Conservation (phyloP, 1,284 basidiomycete genomes). For the Amylostereum areolatum region DNA sequence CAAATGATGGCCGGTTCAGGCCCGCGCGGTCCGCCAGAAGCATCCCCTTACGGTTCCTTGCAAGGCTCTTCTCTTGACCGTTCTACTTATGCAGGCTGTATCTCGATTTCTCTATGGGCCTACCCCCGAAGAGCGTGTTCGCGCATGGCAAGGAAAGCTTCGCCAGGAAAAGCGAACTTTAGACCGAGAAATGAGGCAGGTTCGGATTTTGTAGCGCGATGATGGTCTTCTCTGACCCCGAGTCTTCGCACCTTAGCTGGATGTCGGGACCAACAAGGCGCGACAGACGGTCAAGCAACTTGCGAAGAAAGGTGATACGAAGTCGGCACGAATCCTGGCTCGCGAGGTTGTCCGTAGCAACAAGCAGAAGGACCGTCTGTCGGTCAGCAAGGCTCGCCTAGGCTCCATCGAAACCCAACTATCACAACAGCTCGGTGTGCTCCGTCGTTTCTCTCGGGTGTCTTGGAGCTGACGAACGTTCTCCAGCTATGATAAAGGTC, state of each 20-base stretch:
- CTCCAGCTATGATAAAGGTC: slow-evolving; percentile 90
- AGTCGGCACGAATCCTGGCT: slow-evolving; percentile 88
- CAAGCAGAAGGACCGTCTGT: slow-evolving; percentile 91
- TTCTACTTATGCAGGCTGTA: slow-evolving; percentile 69
- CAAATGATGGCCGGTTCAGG: not conserved
- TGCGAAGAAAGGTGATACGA: slow-evolving; percentile 87
- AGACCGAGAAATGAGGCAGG: slow-evolving; percentile 92
- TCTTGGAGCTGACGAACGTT: slow-evolving; percentile 1
- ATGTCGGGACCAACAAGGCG: slow-evolving; percentile 78
- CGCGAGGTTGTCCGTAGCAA: slow-evolving; percentile 92
- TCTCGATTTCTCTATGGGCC: slow-evolving; percentile 93
- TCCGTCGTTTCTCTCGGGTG: not conserved
- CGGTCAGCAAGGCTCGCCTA: slow-evolving; percentile 89
- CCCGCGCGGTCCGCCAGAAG: not conserved
- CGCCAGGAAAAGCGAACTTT: slow-evolving; percentile 75
- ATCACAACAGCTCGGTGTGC: slow-evolving; percentile 87
- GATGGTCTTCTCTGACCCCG: slow-evolving; percentile 17
- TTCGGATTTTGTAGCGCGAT: slow-evolving; percentile 33
- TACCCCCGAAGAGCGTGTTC: slow-evolving; percentile 87
- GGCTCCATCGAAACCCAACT: slow-evolving; percentile 91
- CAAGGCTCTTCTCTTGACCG: not conserved
- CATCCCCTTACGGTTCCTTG: not conserved
- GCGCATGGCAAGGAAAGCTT: slow-evolving; percentile 83
- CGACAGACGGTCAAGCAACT: slow-evolving; percentile 83
- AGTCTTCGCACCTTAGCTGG: slow-evolving; percentile 51